These are phyloP conservation scores for Hypomontagnella monticulosa DNA, from an alignment of 495 filamentous ascomycete species.

Conservation along the genomic window DNA sequence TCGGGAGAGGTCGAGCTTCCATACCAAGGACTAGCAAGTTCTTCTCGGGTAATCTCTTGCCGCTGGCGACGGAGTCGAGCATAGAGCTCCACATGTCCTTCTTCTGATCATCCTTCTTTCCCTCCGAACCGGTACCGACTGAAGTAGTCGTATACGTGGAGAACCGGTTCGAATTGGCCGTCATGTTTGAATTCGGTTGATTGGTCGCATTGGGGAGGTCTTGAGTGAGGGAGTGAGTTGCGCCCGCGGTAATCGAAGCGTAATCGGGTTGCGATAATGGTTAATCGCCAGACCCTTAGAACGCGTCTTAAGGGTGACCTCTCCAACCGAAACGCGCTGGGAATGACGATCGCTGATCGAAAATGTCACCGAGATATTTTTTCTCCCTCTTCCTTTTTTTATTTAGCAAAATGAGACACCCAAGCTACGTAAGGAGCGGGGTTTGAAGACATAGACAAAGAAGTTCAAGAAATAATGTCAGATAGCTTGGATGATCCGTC, in stretches of 20 bases:
- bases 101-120: constrained; percentile 74
- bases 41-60: constrained; percentile 91
- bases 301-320: constrained; percentile 38
- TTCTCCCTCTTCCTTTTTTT: constrained; percentile 7
- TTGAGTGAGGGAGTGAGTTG: constrained; percentile 11
- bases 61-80: constrained; percentile 89
- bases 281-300: constrained; percentile 34
- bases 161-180: constrained; percentile 66
- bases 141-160: constrained; percentile 63
- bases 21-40: constrained; percentile 85
- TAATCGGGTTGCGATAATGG: constrained; percentile 30
- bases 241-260: constrained; percentile 3
- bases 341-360: constrained; percentile 24
- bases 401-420: constrained; percentile 25
- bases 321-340: constrained; percentile 29
- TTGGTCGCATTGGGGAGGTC: constrained; percentile 41
- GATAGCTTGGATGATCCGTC: constrained; percentile 9
- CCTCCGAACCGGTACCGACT: constrained; percentile 51
- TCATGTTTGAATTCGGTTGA: constrained; percentile 50
- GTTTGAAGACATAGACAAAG: constrained; percentile 1
- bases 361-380: constrained; percentile 13
- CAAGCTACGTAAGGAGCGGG: constrained; percentile 1
- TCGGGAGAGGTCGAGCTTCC: constrained; percentile 35
- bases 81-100: constrained; percentile 95
- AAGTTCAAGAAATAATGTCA: constrained; percentile 7